Conservation (phyloP, 305 asterid species). For the Andrographis paniculata region DNA sequence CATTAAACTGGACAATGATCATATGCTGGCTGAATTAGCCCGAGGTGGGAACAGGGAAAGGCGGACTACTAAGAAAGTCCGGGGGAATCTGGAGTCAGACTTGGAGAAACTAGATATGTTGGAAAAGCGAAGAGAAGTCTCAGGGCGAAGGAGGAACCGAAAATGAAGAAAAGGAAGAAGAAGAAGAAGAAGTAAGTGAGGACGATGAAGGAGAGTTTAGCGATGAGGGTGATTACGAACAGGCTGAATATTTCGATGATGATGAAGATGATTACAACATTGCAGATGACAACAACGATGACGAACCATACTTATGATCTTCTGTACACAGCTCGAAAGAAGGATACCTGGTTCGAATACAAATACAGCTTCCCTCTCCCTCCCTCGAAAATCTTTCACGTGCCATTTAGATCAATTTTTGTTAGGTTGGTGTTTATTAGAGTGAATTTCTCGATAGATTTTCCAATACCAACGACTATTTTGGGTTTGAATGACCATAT, state of each 20-base stretch:
- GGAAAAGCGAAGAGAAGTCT: constrained; percentile 43
- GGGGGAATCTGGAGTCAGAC: constrained; percentile 44
- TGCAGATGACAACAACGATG: constrained; percentile 52
- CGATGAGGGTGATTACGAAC: constrained; percentile 58
- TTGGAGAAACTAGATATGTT: constrained; percentile 39
- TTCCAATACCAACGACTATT: too few relatives aligned
- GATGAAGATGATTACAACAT: constrained; percentile 69
- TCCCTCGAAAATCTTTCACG: too few relatives aligned
- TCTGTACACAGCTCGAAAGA: not conserved
- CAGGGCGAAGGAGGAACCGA: constrained; percentile 41
- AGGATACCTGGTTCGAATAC: too few relatives aligned
- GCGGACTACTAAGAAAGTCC: constrained; percentile 34
- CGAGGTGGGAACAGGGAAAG: constrained; percentile 33
- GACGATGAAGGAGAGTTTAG: constrained; percentile 49
- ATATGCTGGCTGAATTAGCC: constrained; percentile 65
- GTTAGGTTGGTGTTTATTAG: too few relatives aligned
- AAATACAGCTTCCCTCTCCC: too few relatives aligned
- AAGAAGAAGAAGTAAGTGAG: constrained; percentile 28
- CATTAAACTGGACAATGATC: constrained; percentile 32
- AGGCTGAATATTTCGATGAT: constrained; percentile 52
- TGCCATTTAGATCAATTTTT: too few relatives aligned
- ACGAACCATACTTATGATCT: constrained; percentile 30
- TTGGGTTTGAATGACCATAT: too few relatives aligned
- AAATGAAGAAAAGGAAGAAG: constrained; percentile 44
- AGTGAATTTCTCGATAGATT: too few relatives aligned